These are phyloP conservation scores for Babesia divergens DNA, from an alignment of 169 alveolate species.

Conservation along the genomic window DNA sequence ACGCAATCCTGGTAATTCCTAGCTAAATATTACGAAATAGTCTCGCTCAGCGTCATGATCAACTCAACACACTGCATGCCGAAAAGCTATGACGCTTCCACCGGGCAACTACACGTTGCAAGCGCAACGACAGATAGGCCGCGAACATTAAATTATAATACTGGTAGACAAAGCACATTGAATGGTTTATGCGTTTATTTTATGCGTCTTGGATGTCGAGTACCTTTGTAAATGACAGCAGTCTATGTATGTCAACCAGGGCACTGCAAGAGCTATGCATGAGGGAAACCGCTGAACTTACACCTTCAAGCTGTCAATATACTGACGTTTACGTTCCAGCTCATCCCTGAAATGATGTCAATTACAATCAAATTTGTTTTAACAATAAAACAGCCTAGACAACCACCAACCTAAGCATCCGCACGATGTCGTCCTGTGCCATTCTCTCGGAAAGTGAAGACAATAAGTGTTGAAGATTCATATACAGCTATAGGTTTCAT, in stretches of 20 bases:
- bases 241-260: conserved; percentile 24
- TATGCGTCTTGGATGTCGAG: background rate
- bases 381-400: background rate
- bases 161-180: too few species aligned
- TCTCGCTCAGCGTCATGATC: background rate
- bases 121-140: too few species aligned
- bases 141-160: too few species aligned
- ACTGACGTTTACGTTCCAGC: conserved; percentile 65
- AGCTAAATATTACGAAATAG: too few species aligned
- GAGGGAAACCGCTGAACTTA: conserved; percentile 35
- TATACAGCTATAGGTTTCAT: conserved; percentile 43
- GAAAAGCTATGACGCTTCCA: too few species aligned
- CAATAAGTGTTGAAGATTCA: conserved; percentile 69
- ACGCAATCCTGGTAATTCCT: too few species aligned
- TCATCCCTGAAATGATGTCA: conserved; percentile 49
- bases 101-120: too few species aligned
- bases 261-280: conserved; percentile 33
- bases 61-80: too few species aligned
- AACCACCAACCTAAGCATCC: background rate
- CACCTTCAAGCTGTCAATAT: conserved; percentile 72
- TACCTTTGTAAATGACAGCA: background rate
- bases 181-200: too few species aligned
- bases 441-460: conserved; percentile 55
- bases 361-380: background rate
- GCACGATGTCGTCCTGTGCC: conserved; percentile 58